Base-by-base conservation (phyloP, 352 stramenopile species). In the Pythium graminicola region DNA sequence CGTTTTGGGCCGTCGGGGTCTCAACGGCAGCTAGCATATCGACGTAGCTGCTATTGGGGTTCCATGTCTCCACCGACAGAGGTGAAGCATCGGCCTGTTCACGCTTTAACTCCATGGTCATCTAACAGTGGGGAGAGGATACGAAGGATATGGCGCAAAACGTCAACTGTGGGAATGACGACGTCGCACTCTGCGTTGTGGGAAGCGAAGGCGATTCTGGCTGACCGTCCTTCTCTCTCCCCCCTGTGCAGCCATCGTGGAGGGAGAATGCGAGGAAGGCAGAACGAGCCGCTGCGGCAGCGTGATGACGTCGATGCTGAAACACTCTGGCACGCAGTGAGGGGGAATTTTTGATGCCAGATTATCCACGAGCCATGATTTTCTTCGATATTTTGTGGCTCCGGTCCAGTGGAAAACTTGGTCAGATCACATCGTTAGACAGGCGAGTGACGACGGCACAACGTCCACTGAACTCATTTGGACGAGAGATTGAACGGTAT, bases 41-140 rank as follows among this genome's bases (percentile, higher is more conserved):
- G 4, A 55, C 64, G 50, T 58, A 60, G 54, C 59, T 58, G 10
- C 51, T 48, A 16, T 28, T 48, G 22, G 51, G 46, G 29, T 33
- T 53, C 59, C 60, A 70, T 17, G 43, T 64, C 43, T 45, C 35
- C 23, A 64, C 57, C 22, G 56, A 64, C 6, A 64, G 41, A 19
- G 56, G 56, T 9, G 56, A 64, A 49, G 48, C 56, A 33, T 64
- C 56, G 16, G 56, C 47, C 11, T 64, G 43, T 47, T 64, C 56
- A 20, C 47, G 56, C 45, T 64, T 64, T 16, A 57, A 58, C 48
- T 57, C 56, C 56, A 64, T 64, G 2, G 56, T 54, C 48, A 57
- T 31, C 11, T 22, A 40, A 17, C 22, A 22, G 38, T 16, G n/a
- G 14, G 19, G 2, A 16, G 22, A 42, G 23, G 2, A 28, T 54